Evolutionary conservation across 2,329 filamentous ascomycete species (phyloP).

Genomic region (Neoscytalidium dimidiatum): DNA sequence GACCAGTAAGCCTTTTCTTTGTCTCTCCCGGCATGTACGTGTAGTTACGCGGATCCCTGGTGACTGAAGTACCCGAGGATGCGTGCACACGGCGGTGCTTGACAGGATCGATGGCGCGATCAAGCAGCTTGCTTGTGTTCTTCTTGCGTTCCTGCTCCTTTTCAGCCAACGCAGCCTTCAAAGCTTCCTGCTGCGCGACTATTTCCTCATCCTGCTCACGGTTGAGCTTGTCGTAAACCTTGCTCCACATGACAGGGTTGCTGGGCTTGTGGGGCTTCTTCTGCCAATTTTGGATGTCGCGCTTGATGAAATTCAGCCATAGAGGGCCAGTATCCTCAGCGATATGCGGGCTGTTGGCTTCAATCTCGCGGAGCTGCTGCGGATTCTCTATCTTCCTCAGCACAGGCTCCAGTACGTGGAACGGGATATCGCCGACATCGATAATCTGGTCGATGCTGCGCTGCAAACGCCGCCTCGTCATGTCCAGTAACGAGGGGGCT

Average conservation of each 20-base stretch:
- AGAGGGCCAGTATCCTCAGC: constrained; percentile 68
- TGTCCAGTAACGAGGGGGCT: constrained; percentile 39
- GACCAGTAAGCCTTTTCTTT: constrained; percentile 18
- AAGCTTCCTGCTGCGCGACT: constrained; percentile 31
- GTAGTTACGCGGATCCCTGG: constrained; percentile 14
- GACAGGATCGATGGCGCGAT: constrained; percentile 8
- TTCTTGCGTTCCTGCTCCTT: constrained; percentile 16
- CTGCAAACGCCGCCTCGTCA: constrained; percentile 43
- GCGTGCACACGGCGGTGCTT: not conserved
- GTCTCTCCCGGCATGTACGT: constrained; percentile 12
- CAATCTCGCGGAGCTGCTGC: constrained; percentile 70
- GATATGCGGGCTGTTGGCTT: constrained; percentile 76
- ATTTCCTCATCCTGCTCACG: constrained; percentile 42
- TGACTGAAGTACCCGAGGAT: not conserved
- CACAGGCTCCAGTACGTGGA: constrained; percentile 65
- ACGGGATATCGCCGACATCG: constrained; percentile 72
- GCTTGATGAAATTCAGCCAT: constrained; percentile 78
- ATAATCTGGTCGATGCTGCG: constrained; percentile 53
- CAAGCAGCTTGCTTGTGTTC: constrained; percentile 16
- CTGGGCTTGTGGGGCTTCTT: constrained; percentile 65
- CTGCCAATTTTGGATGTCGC: constrained; percentile 71
- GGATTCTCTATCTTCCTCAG: constrained; percentile 72
- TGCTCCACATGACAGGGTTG: constrained; percentile 72
- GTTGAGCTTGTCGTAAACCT: constrained; percentile 64
- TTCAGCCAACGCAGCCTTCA: constrained; percentile 26